phyloP scores from a whole-genome alignment of 148 eudicot species.

The Camellia sinensis region DNA sequence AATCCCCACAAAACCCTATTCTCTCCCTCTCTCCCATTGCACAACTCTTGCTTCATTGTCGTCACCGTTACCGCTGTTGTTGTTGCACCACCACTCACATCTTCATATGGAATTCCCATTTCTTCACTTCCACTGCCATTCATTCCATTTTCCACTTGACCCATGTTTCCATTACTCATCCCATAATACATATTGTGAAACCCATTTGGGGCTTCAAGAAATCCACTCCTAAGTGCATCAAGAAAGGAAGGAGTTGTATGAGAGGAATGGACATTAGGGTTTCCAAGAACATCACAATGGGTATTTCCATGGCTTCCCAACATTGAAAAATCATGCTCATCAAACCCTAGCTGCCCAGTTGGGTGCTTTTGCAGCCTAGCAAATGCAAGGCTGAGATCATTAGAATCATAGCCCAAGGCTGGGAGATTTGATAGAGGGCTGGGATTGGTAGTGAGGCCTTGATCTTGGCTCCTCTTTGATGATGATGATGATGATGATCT shows the following conservation, averaged over 20 bases:
- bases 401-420: constrained; percentile 22
- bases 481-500: constrained; percentile 35
- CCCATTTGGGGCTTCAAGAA: constrained; percentile 24
- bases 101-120: constrained; percentile 33
- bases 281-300: constrained; percentile 28
- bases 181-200: constrained; percentile 37
- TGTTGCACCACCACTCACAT: constrained; percentile 28
- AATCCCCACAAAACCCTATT: constrained; percentile 52
- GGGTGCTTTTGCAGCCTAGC: constrained; percentile 49
- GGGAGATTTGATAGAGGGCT: constrained; percentile 27
- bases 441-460: constrained; percentile 14
- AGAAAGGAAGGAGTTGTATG: constrained; percentile 11
- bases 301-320: not conserved
- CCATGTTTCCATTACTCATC: constrained; percentile 23
- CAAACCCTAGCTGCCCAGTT: constrained; percentile 31
- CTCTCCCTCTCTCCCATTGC: constrained; percentile 18
- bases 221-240: constrained; percentile 24
- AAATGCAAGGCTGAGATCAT: constrained; percentile 50
- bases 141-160: constrained; percentile 28
- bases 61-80: constrained; percentile 18
- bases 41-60: constrained; percentile 50
- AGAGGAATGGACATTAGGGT: constrained; percentile 6
- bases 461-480: constrained; percentile 25
- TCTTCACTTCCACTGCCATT: constrained; percentile 22
- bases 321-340: constrained; percentile 17